Base-by-base conservation (phyloP, 1,139 yeast species). In the Suhomyces bokatorum region DNA sequence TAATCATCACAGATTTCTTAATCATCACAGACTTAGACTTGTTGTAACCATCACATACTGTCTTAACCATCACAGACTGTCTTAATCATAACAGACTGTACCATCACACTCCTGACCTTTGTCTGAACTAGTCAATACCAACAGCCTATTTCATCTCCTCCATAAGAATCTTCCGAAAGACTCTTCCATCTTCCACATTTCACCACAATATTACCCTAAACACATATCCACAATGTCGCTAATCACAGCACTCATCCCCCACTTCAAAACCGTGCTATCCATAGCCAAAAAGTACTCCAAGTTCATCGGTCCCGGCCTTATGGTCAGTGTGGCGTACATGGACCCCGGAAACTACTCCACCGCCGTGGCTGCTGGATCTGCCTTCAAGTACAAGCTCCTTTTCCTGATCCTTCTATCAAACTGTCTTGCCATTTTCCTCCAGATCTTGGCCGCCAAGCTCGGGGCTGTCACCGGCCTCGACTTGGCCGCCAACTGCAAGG, bases 271-370 rank as follows among this genome's bases (percentile, higher is more conserved):
- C 13, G 40, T 27, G 16, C 32, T 44, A 13, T 32, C 38, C 15
- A 36, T 41, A 9, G 49, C 75, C 32, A 62, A 64, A 50, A 85
- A 83, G 53, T 87, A 85, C 62, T 61, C 77, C 43, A 69, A 75
- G 53, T 90, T 90, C 64, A 70, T 90, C 3, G 97, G 98, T 1
- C 97, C 97, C 0, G 98, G 98, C 0, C 76, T 91, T 39, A 84
- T 91, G 93, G 95, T 93, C 26, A 81, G 95, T 17, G 98, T 93
- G 42, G 96, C 98, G 0, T 93, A 91, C 60, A 88, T 93, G 87
- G 99, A 93, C 59, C 98, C 99, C 1, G 99, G 99, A 2, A 93
- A 93, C 67, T 93, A 91, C 66, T 85, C 97, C 28, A 89, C 98
- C 2, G 93, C 95, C 32, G 97, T 93, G 27, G 85, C 97, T 6